These are phyloP conservation scores for Lathyrus oleraceus DNA, from an alignment of 306 rosid genomes.

Conservation along the genomic window DNA sequence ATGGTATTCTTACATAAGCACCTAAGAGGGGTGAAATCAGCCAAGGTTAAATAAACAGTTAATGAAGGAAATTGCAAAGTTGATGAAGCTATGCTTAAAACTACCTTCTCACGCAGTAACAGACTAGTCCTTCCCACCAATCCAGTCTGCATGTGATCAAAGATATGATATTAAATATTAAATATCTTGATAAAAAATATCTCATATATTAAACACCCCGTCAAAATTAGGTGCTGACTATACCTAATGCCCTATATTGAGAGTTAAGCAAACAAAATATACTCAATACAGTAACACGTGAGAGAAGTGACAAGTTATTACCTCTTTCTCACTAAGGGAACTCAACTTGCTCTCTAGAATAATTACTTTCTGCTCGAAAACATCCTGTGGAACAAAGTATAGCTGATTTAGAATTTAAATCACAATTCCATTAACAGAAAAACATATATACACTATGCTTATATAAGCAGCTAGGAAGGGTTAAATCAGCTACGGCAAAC, in stretches of 20 bases:
- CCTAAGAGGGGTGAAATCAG: neutral
- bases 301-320: constrained; percentile 32
- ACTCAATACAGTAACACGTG: constrained; percentile 6
- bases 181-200: constrained; percentile 25
- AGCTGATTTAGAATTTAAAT: constrained; percentile 36
- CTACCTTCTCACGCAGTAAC: constrained; percentile 40
- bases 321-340: constrained; percentile 57
- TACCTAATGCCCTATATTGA: constrained; percentile 23
- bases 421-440: neutral
- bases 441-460: neutral
- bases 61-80: constrained; percentile 9
- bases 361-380: constrained; percentile 57
- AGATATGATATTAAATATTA: constrained; percentile 11
- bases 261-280: constrained; percentile 13
- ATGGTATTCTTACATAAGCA: neutral
- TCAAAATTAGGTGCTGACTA: neutral
- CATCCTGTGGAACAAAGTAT: constrained; percentile 47
- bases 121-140: neutral
- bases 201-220: neutral
- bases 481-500: neutral
- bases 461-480: neutral
- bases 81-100: constrained; percentile 33
- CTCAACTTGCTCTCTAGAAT: constrained; percentile 49
- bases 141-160: constrained; percentile 39
- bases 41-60: constrained; percentile 13